These are phyloP conservation scores for Emergomyces africanus DNA, from an alignment of 2,329 filamentous ascomycete species.

Conservation along the genomic window DNA sequence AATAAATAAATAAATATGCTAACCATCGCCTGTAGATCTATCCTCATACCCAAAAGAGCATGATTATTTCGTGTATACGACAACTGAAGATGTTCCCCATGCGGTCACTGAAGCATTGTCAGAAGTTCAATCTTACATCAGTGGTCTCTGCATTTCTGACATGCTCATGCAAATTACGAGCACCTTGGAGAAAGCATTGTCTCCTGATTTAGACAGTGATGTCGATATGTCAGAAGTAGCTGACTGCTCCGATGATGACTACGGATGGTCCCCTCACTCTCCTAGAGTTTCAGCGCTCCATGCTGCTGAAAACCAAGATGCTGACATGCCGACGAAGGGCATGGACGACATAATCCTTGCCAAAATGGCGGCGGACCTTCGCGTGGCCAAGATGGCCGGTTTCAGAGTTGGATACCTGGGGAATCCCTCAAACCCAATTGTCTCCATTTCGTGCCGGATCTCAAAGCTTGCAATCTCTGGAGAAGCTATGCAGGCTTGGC, in stretches of 20 bases:
- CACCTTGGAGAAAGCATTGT: constrained; percentile 19
- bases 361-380: constrained; percentile 49
- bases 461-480: constrained; percentile 59
- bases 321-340: not conserved
- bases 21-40: constrained; percentile 34
- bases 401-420: constrained; percentile 56
- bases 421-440: constrained; percentile 36
- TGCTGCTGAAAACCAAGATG: not conserved
- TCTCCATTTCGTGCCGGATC: constrained; percentile 58
- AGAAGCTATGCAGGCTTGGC: constrained; percentile 67
- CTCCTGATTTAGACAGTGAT: constrained; percentile 14
- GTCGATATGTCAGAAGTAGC: constrained; percentile 15
- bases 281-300: constrained; percentile 3
- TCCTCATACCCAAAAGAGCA: constrained; percentile 48
- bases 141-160: constrained; percentile 34
- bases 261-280: constrained; percentile 18
- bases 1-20: no score
- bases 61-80: constrained; percentile 44
- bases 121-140: constrained; percentile 32
- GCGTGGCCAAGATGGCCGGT: constrained; percentile 48
- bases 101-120: constrained; percentile 29
- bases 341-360: not conserved
- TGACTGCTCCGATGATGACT: constrained; percentile 24
- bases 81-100: constrained; percentile 26
- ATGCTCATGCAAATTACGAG: constrained; percentile 36